Evolutionary conservation across 306 rosid genomes (phyloP).

Genomic region (Amphicarpaea edgeworthii): DNA sequence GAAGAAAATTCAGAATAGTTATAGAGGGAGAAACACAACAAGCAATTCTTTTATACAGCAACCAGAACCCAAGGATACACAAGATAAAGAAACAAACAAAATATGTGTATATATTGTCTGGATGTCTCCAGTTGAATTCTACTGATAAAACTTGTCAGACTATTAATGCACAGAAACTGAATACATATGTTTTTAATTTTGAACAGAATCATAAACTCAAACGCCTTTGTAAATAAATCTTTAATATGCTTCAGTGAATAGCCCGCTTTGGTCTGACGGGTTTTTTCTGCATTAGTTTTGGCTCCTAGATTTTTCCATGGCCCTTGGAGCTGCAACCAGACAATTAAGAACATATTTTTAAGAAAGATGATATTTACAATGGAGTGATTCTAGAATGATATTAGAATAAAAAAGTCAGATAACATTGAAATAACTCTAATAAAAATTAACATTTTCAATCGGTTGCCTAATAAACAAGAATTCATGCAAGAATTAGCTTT

Average conservation of each 20-base stretch:
- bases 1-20: not conserved
- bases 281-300: conserved; percentile 57
- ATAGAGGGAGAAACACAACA: conserved; percentile 47
- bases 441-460: not conserved
- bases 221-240: conserved; percentile 40
- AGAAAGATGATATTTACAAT: conserved; percentile 4
- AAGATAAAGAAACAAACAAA: conserved; percentile 46
- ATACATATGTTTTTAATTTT: conserved; percentile 52
- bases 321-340: conserved; percentile 85
- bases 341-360: conserved; percentile 14
- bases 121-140: conserved; percentile 56
- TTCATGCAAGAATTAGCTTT: conserved; percentile 10
- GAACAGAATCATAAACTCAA: conserved; percentile 46
- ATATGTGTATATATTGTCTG: conserved; percentile 55
- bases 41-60: conserved; percentile 59
- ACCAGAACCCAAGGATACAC: conserved; percentile 53
- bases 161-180: conserved; percentile 58
- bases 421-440: too few species aligned
- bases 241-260: conserved; percentile 51
- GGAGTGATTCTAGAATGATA: not conserved
- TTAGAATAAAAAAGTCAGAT: too few species aligned
- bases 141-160: conserved; percentile 50
- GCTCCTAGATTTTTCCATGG: conserved; percentile 79
- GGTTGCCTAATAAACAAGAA: not conserved
- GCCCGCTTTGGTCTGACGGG: conserved; percentile 35